These are phyloP conservation scores for Daedaleopsis nitida DNA, from an alignment of 768 basidiomycete species.

Conservation along the genomic window DNA sequence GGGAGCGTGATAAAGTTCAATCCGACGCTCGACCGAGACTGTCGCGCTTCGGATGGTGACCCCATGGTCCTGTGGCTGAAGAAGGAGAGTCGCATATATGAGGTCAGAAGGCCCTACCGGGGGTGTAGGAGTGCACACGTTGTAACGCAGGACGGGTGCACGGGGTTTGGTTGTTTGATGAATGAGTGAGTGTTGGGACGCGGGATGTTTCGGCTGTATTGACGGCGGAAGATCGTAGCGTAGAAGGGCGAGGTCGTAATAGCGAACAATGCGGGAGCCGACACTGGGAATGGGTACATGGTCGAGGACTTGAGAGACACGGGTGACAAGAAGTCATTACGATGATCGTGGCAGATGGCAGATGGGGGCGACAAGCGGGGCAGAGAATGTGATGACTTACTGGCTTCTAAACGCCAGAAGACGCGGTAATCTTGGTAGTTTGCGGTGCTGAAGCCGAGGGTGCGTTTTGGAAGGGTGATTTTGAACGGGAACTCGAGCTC, in stretches of 20 bases:
- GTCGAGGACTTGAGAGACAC: conserved; percentile 53
- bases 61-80: conserved; percentile 60
- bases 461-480: conserved; percentile 63
- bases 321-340: conserved; percentile 12
- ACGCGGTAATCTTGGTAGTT: conserved; percentile 78
- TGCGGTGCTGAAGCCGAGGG: conserved; percentile 67
- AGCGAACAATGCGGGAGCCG: conserved; percentile 67
- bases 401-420: conserved; percentile 83
- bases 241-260: conserved; percentile 71
- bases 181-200: conserved; percentile 37
- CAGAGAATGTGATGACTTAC: conserved; percentile 41
- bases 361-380: conserved; percentile 24
- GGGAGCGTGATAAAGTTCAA: conserved; percentile 46
- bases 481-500: conserved; percentile 73
- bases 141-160: conserved; percentile 61
- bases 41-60: conserved; percentile 63
- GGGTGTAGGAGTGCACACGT: conserved; percentile 51
- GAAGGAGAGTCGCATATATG: conserved; percentile 62
- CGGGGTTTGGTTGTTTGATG: conserved; percentile 55
- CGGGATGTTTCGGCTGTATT: conserved; percentile 24
- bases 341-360: conserved; percentile 12
- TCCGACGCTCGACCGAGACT: conserved; percentile 71
- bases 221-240: conserved; percentile 63
- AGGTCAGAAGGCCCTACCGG: conserved; percentile 76
- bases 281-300: conserved; percentile 67